A percentile compares a stretch with the other conserved stretches of the same genome.
Evolutionary conservation across 1,284 basidiomycete species (phyloP).

Genomic region (Moesziomyces antarcticus): DNA sequence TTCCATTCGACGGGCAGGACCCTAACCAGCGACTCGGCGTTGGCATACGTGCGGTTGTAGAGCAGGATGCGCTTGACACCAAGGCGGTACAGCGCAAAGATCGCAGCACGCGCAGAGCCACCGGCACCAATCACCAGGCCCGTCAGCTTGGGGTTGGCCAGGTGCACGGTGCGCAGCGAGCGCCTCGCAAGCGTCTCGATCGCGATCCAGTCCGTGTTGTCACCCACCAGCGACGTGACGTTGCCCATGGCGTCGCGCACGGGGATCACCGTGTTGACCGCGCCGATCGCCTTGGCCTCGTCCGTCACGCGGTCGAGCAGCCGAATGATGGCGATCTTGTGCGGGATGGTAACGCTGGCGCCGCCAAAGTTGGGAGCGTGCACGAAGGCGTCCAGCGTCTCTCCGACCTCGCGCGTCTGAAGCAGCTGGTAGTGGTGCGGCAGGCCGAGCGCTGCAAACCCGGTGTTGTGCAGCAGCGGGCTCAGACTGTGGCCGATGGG

Average conservation of each 20-base stretch:
- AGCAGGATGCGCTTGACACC: slow-evolving; percentile 59
- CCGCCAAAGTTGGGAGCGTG: slow-evolving; percentile 84
- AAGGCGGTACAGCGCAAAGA: slow-evolving; percentile 63
- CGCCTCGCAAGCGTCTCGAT: slow-evolving; percentile 48
- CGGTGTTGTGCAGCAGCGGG: slow-evolving; percentile 92
- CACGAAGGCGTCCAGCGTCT: slow-evolving; percentile 76
- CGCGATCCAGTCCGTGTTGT: slow-evolving; percentile 67
- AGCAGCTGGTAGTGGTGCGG: slow-evolving; percentile 74
- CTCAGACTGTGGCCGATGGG: slow-evolving; percentile 92
- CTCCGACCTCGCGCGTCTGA: slow-evolving; percentile 78
- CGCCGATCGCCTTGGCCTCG: slow-evolving; percentile 62
- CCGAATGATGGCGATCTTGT: slow-evolving; percentile 61
- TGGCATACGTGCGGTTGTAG: slow-evolving; percentile 64
- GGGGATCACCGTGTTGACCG: slow-evolving; percentile 66
- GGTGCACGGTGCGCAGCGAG: slow-evolving; percentile 40
- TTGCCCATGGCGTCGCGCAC: slow-evolving; percentile 23
- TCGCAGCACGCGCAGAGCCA: slow-evolving; percentile 63
- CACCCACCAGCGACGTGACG: slow-evolving; percentile 45
- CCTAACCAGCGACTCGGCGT: slow-evolving; percentile 52
- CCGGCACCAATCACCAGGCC: slow-evolving; percentile 66
- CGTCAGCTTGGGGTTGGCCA: slow-evolving; percentile 33
- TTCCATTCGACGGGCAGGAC: slow-evolving; percentile 60
- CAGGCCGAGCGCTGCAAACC: slow-evolving; percentile 81
- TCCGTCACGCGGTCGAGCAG: slow-evolving; percentile 59
- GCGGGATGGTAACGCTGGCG: slow-evolving; percentile 81